Base-by-base conservation (phyloP, 2,329 filamentous ascomycete species). In the Colletotrichum cordylinicola region DNA sequence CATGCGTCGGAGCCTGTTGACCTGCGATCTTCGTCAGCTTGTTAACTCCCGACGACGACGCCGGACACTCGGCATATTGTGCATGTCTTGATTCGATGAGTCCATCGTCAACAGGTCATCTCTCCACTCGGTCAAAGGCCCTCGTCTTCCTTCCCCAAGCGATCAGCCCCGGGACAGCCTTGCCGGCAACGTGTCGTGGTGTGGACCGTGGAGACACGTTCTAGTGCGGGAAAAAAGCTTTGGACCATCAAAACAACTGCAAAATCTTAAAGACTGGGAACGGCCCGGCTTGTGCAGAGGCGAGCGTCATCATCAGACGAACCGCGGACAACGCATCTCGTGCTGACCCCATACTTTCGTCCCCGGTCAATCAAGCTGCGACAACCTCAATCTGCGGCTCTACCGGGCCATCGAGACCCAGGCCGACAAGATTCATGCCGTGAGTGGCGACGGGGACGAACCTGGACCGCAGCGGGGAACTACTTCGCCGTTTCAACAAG, bases 311-410 rank as follows among this genome's bases (percentile, higher is more conserved):
- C 56, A 70, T 74, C 74, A 61, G 70, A 76, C 58, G 74, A 76
- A 76, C 73, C 67, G 56, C n/a, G 69, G n/a, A 48, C 39, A 62
- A 48, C 39, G 33, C 69, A 68, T 64, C 37, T 52, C 33, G 56
- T 18, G 55, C 56, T 27, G 73, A 62, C 37, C 56, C 58, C 48
- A 68, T 68, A 60, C 18, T 27, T 33, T 37, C 29, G 6, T 64
- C 56, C 56, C 58, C 62, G 21, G 37, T 73, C 65, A 70, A 70
- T 76, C 70, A 76, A 76, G 66, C 58, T 76, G 74, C 52, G 61
- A 76, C 70, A 65, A 33, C 35, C 37, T 74, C 74, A 76, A 76
- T 76, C 70, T 74, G 70, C 70, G 56, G 56, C 70, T 74, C 55
- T 52, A 37, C 58, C 58, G 70, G 65, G 35, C 48, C 58, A 69